Evolutionary conservation across 108 stramenopile genomes (phyloP).

Genomic region (Cyclotella kingstonii): DNA sequence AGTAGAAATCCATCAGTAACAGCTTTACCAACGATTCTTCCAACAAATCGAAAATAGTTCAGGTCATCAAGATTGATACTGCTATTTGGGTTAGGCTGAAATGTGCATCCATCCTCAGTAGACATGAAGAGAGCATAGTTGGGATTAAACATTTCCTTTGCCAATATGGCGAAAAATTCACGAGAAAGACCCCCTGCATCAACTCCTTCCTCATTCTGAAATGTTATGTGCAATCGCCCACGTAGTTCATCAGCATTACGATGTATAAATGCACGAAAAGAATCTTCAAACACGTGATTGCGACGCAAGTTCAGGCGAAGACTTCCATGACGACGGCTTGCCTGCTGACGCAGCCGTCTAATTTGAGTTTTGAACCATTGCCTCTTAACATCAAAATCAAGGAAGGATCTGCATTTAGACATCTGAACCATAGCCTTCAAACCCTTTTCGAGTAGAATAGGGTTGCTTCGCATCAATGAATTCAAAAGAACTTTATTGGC

Average conservation of each 20-base stretch:
- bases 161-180: conserved; percentile 96
- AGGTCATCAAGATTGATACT: conserved; percentile 94
- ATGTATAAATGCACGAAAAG: conserved; percentile 90
- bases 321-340: conserved; percentile 83
- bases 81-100: conserved; percentile 96
- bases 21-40: conserved; percentile 98
- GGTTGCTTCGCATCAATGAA: conserved; percentile 66
- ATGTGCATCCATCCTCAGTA: conserved; percentile 95
- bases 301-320: conserved; percentile 86
- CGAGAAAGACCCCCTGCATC: conserved; percentile 98
- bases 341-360: conserved; percentile 81
- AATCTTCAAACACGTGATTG: conserved; percentile 93
- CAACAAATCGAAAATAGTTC: conserved; percentile 95
- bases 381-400: conserved; percentile 97
- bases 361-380: conserved; percentile 85
- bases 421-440: conserved; percentile 83
- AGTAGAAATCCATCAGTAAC: conserved; percentile 96
- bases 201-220: conserved; percentile 95
- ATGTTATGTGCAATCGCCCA: conserved; percentile 92
- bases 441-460: conserved; percentile 83
- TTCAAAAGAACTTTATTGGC: conserved; percentile 89
- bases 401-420: conserved; percentile 73
- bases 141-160: conserved; percentile 98
- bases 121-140: conserved; percentile 96
- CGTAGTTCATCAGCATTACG: conserved; percentile 96